Evolutionary conservation across 2,329 filamentous ascomycete species (phyloP).

Genomic region (Aureobasidium musti): DNA sequence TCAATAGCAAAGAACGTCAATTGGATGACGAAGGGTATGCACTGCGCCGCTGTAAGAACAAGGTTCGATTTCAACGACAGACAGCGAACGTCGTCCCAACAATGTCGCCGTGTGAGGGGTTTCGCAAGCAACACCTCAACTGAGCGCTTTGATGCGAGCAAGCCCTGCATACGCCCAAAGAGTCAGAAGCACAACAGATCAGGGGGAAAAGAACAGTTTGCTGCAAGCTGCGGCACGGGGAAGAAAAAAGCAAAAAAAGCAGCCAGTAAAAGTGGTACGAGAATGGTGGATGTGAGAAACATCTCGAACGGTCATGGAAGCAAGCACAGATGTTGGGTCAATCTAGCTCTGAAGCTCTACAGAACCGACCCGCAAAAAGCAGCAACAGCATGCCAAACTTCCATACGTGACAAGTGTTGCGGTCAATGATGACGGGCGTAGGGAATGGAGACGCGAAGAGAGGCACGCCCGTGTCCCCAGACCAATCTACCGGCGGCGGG

Average conservation of each 20-base stretch:
- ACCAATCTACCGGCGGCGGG: constrained; percentile 12
- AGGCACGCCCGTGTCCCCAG: constrained; percentile 16
- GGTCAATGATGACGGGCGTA: constrained; percentile 7
- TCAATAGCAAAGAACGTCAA: neutral
- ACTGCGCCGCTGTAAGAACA: constrained; percentile 2
- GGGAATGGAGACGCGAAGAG: constrained; percentile 15
- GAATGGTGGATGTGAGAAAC: neutral
- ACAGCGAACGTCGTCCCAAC: constrained; percentile 24
- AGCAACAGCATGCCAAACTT: neutral
- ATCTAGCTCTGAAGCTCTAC: constrained; percentile 15
- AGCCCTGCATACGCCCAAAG: neutral
- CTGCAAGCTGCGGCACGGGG: neutral
- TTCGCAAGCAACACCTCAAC: constrained; percentile 1
- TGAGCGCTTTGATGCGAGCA: neutral
- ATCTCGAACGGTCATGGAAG: constrained; percentile 23
- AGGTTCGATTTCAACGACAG: constrained; percentile 25
- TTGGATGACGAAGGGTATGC: constrained; percentile 1
- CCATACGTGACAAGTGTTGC: neutral
- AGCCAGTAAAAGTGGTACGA: constrained; percentile 15
- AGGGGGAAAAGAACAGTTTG: constrained; percentile 4
- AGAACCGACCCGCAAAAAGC: constrained; percentile 18
- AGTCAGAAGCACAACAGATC: constrained; percentile 1
- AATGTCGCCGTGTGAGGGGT: constrained; percentile 20
- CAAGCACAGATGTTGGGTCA: constrained; percentile 21
- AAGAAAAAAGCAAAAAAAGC: constrained; percentile 17